phyloP scores from a whole-genome alignment of 306 rosid species.

The Casuarina cunninghamiana region DNA sequence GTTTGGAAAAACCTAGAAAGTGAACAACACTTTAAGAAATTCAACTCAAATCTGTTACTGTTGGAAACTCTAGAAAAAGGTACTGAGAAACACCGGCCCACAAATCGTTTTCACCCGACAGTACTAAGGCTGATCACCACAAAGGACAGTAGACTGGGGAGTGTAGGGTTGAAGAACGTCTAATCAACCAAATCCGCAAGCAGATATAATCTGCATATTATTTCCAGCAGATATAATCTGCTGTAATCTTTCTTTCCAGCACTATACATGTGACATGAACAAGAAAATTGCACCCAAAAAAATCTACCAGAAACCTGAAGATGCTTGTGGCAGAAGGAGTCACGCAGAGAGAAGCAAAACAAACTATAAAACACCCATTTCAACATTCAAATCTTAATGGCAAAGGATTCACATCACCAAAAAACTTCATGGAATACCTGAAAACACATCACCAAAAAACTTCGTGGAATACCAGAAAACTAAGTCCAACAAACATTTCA shows the following conservation, averaged over 20 bases:
- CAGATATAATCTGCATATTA: neutral
- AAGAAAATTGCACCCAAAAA: no score
- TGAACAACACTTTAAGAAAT: neutral
- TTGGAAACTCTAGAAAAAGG: neutral
- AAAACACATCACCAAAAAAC: neutral
- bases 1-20: neutral
- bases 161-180: neutral
- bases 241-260: neutral
- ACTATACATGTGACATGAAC: no score
- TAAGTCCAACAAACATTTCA: neutral
- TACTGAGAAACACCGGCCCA: no score
- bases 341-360: neutral
- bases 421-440: neutral
- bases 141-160: no score
- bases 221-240: neutral
- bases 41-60: neutral
- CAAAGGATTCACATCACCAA: slow-evolving; percentile 12
- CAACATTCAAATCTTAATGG: slow-evolving; percentile 14
- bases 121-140: no score
- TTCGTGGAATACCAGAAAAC: slow-evolving; percentile 9
- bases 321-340: no score
- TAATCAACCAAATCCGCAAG: neutral
- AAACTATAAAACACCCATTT: neutral
- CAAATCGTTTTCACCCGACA: no score
- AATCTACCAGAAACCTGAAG: no score